These are phyloP conservation scores for Phytopythium mirpurense DNA, from an alignment of 352 stramenopile genomes.

Conservation along the genomic window DNA sequence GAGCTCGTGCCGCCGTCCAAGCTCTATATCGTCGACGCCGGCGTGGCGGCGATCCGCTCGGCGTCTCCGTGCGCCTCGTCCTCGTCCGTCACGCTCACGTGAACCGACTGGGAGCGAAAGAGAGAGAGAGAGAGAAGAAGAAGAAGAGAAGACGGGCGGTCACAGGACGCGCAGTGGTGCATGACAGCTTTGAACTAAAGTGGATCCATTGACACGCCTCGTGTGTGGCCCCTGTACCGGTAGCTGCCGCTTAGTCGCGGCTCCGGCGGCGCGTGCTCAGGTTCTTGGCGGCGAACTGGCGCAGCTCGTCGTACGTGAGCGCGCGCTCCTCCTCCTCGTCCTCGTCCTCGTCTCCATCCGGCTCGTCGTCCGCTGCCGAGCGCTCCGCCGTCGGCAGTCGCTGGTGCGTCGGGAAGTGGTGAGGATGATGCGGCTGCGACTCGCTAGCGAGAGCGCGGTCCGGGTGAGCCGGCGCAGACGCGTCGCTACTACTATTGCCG, in stretches of 20 bases:
- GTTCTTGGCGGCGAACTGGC: constrained; percentile 51
- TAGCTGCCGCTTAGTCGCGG: background rate
- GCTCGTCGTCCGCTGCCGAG: constrained; percentile 11
- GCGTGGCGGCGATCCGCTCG: background rate
- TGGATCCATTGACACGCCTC: no score
- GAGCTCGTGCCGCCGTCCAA: constrained; percentile 59
- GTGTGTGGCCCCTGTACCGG: no score
- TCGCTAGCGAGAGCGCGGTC: background rate
- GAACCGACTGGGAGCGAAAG: no score
- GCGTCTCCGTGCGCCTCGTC: constrained; percentile 1
- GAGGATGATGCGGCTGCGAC: no score
- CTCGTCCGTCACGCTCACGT: background rate
- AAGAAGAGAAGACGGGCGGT: no score
- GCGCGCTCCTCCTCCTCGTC: constrained; percentile 65
- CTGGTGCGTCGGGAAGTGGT: no score
- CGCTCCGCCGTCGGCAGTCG: background rate
- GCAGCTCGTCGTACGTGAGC: constrained; percentile 73
- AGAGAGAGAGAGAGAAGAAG: background rate
- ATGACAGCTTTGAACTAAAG: no score
- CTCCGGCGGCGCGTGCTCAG: constrained; percentile 16
- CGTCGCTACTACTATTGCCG: background rate
- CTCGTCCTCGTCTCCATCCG: constrained; percentile 15
- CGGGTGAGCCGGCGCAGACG: no score
- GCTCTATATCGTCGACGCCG: constrained; percentile 8
- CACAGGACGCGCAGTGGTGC: no score